Base-by-base conservation (phyloP, 371 early-diverging fungal genomes). In the Mucor racemosus region DNA sequence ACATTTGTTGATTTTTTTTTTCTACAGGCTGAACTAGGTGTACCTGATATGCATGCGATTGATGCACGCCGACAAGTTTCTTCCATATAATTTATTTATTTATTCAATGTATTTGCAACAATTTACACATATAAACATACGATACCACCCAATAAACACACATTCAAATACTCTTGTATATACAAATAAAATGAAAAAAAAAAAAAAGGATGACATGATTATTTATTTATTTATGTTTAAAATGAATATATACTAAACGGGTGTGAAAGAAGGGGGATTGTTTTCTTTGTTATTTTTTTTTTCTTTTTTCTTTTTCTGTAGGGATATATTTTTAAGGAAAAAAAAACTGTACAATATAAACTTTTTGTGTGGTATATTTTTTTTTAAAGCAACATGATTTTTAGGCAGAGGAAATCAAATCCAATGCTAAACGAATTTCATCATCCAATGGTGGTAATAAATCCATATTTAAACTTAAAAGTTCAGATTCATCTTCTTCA, bases 31-130 rank as follows among this genome's bases (percentile, higher is more conserved):
- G 80, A 80, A 66, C 62, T 80, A 38, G 80, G 80, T 44, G 80
- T 80, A 21, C 80, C 80, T 60, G 77, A 80, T 60, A 77, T 80
- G 70, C 57, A 66, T 40, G 67, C 68, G 34, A 77, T 80, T 68
- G 77, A 76, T 42, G 74, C 74, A 21, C 67, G 67, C 44, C 56
- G 67, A 42, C 67, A 66, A 42, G 35, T 63, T 58, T 38, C 39
- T 36, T 58, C 58, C 39, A 7, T 53, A 3, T 35, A 15, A 40
- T 39, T 17, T 54, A 33, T 54, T 54, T 31, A 41, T 15, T 41
- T 21, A 1, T 10, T 40, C 19, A 9, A 17, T 26, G 19, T 41
- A n/a, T 34, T 60, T n/a, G 35, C n/a, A 14, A 4, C 11, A 48
- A 36, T 26, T 11, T 34, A 60, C 33, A 48, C 46, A 34, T 36